phyloP scores from a whole-genome alignment of 2,329 filamentous ascomycete species.

The Cladobotryum mycophilum region DNA sequence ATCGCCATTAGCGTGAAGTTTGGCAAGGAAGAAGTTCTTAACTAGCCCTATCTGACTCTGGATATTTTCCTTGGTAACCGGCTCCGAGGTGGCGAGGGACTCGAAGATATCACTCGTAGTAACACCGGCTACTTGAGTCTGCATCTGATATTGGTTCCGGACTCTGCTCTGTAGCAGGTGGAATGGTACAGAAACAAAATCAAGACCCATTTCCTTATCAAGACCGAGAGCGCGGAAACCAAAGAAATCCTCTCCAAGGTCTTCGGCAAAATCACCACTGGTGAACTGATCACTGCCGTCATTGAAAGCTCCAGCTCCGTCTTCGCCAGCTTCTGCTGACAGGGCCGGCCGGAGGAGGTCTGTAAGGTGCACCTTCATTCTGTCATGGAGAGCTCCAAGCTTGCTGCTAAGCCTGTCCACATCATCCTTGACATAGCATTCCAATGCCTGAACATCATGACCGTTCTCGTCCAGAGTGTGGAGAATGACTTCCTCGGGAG shows the following conservation, averaged over 20 bases:
- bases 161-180: constrained; percentile 91
- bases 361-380: constrained; percentile 89
- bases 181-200: constrained; percentile 83
- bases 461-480: constrained; percentile 83
- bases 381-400: constrained; percentile 79
- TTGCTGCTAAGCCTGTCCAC: constrained; percentile 79
- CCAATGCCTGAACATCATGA: constrained; percentile 71
- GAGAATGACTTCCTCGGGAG: constrained; percentile 76
- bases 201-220: constrained; percentile 82
- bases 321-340: constrained; percentile 63
- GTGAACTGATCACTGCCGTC: constrained; percentile 97
- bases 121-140: constrained; percentile 56
- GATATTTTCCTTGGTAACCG: constrained; percentile 73
- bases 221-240: constrained; percentile 94
- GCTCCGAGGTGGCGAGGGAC: constrained; percentile 62
- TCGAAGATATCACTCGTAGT: constrained; percentile 58
- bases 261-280: constrained; percentile 93
- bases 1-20: constrained; percentile 74
- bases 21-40: constrained; percentile 84
- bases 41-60: constrained; percentile 78
- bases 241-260: constrained; percentile 98
- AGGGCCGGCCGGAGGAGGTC: constrained; percentile 89
- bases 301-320: constrained; percentile 87
- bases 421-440: constrained; percentile 86
- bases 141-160: constrained; percentile 74